Evolutionary conservation across 2,329 filamentous ascomycete species (phyloP).

Genomic region (Pestalotiopsis sp.): DNA sequence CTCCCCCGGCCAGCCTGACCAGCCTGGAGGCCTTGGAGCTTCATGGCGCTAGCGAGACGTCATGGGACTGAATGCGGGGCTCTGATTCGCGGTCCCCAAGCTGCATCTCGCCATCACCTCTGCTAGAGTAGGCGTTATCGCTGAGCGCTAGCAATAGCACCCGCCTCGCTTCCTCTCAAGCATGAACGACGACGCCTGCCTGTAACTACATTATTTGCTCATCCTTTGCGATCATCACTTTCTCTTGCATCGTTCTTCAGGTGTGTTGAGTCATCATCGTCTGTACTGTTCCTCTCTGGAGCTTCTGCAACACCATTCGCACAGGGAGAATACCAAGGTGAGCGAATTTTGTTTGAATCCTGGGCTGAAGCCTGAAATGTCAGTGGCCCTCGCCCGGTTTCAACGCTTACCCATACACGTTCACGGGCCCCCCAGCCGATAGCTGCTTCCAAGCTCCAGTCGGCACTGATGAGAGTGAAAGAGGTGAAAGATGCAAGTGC

Average conservation of each 20-base stretch:
- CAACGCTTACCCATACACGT: background rate
- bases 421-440: background rate
- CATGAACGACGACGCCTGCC: background rate
- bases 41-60: slow-evolving; percentile 2
- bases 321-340: background rate
- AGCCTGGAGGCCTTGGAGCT: background rate
- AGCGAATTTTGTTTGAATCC: background rate
- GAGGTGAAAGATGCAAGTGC: background rate
- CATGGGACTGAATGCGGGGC: slow-evolving; percentile 4
- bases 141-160: background rate
- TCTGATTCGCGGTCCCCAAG: slow-evolving; percentile 2
- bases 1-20: background rate
- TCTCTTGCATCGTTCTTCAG: background rate
- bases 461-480: background rate
- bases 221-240: background rate
- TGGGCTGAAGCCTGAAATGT: background rate
- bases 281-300: background rate
- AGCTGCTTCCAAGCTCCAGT: background rate
- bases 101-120: background rate
- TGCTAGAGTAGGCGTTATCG: background rate
- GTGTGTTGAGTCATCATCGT: background rate
- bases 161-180: background rate
- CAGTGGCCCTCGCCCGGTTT: background rate
- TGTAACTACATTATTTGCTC: background rate
- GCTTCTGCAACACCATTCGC: background rate